phyloP scores from a whole-genome alignment of 2,329 filamentous ascomycete genomes.

The Monilinia polystroma region DNA sequence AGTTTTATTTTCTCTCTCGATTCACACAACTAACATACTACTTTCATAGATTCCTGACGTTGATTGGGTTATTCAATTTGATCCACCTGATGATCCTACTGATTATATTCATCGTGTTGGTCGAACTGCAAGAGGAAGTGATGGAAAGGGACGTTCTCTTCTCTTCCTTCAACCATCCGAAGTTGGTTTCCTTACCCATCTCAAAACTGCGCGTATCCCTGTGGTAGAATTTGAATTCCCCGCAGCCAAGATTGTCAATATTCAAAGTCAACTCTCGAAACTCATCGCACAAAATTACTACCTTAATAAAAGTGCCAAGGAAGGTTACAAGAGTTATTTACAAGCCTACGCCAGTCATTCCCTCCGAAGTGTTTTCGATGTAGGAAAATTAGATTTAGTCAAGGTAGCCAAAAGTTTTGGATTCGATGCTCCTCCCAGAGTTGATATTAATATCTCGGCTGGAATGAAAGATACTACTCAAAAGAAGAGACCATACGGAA shows the following conservation, averaged over 20 bases:
- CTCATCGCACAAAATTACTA: conserved; percentile 96
- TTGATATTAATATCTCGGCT: conserved; percentile 75
- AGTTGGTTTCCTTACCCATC: conserved; percentile 85
- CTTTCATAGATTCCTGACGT: conserved; percentile 73
- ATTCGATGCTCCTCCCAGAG: conserved; percentile 71
- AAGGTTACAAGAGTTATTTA: conserved; percentile 83
- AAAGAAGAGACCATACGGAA: conserved; percentile 70
- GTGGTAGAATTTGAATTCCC: conserved; percentile 97
- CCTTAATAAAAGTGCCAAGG: conserved; percentile 80
- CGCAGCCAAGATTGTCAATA: conserved; percentile 83
- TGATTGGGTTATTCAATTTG: conserved; percentile 95
- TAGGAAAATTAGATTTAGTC: conserved; percentile 76
- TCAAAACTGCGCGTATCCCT: conserved; percentile 88
- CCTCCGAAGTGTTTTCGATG: conserved; percentile 79
- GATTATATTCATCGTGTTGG: conserved; percentile 97
- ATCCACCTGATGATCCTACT: conserved; percentile 85
- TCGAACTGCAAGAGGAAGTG: conserved; percentile 82
- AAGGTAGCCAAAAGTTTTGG: conserved; percentile 86
- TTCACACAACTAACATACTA: background rate
- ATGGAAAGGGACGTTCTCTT: conserved; percentile 80
- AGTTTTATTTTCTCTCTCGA: conserved; percentile 38
- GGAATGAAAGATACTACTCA: conserved; percentile 74
- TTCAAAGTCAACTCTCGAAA: conserved; percentile 89
- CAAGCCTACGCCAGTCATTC: conserved; percentile 91
- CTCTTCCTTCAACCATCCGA: conserved; percentile 93